Percentiles rank a stretch among this genome's conserved stretches.
Evolutionary conservation across 2,329 filamentous ascomycete genomes (phyloP).

Genomic region (Sporothrix pallida): DNA sequence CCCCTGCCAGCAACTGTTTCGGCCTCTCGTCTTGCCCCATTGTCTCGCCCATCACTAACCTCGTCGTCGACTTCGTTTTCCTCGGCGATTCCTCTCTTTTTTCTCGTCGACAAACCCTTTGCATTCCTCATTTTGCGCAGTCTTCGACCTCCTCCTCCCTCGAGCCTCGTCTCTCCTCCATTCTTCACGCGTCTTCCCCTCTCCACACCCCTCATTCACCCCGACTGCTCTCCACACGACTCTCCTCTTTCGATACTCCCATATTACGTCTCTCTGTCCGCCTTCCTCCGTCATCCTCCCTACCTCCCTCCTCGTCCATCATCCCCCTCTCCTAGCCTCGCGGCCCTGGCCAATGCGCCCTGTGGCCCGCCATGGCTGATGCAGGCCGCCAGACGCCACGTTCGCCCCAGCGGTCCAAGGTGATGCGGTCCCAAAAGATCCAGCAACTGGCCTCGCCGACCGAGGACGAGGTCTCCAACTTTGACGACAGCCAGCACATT

Average conservation of each 20-base stretch:
- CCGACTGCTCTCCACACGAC: slow-evolving; percentile 8
- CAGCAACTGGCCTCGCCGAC: slow-evolving; percentile 45
- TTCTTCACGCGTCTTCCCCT: not conserved
- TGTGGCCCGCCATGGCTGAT: slow-evolving; percentile 52
- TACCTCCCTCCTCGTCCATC: not conserved
- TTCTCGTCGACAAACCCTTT: not conserved
- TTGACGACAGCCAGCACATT: slow-evolving; percentile 21
- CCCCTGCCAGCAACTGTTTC: slow-evolving; percentile 18
- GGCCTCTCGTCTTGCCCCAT: slow-evolving; percentile 20
- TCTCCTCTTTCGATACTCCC: slow-evolving; percentile 19
- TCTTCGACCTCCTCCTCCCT: not conserved
- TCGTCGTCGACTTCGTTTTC: not conserved
- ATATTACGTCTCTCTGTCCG: not conserved
- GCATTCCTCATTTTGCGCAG: not conserved
- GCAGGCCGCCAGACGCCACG: slow-evolving; percentile 44
- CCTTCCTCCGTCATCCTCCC: not conserved
- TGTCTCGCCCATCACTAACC: not conserved
- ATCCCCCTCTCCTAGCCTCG: slow-evolving; percentile 28
- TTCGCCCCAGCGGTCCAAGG: slow-evolving; percentile 52
- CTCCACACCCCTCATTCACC: not conserved
- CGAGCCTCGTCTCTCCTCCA: not conserved
- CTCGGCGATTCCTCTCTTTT: not conserved
- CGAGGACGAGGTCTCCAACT: slow-evolving; percentile 35
- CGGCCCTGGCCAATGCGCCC: slow-evolving; percentile 41
- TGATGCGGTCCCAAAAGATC: slow-evolving; percentile 62